Conservation (phyloP, 1,284 basidiomycete genomes). For the Golubevia sp. region DNA sequence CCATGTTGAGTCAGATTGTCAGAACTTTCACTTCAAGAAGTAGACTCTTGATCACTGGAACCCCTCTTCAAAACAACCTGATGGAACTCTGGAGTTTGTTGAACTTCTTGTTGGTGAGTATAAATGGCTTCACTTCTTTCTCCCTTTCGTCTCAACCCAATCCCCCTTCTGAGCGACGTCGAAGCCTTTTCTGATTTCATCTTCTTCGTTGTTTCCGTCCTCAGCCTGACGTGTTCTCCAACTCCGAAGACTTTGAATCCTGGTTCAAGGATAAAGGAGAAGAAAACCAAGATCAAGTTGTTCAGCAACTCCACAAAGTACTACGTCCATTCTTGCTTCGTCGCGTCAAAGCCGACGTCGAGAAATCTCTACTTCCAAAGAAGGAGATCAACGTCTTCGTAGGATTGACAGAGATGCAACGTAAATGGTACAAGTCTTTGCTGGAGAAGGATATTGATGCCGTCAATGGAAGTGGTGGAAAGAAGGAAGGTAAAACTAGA, state of each 20-base stretch:
- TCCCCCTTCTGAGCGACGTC: neutral
- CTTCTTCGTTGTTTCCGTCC: conserved; percentile 19
- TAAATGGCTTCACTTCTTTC: conserved; percentile 49
- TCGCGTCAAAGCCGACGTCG: conserved; percentile 95
- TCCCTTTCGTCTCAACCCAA: conserved; percentile 67
- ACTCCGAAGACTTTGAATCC: conserved; percentile 69
- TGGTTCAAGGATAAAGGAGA: conserved; percentile 71
- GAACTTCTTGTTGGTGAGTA: conserved; percentile 69
- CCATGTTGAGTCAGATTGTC: conserved; percentile 92
- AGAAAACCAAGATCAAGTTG: conserved; percentile 75
- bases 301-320: conserved; percentile 97
- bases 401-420: conserved; percentile 95
- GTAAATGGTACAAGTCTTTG: conserved; percentile 79
- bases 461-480: conserved; percentile 78
- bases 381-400: conserved; percentile 99
- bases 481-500: conserved; percentile 98
- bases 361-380: conserved; percentile 93
- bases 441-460: conserved; percentile 99
- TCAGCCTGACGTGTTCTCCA: conserved; percentile 64
- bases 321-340: conserved; percentile 90
- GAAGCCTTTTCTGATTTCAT: conserved; percentile 8
- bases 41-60: conserved; percentile 92
- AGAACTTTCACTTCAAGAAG: conserved; percentile 86
- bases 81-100: conserved; percentile 95
- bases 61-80: conserved; percentile 94